A percentile compares a stretch with the other conserved stretches of the same genome.
phyloP scores from a whole-genome alignment of 208 protist genomes.

The Leptomonas pyrrhocoris region DNA sequence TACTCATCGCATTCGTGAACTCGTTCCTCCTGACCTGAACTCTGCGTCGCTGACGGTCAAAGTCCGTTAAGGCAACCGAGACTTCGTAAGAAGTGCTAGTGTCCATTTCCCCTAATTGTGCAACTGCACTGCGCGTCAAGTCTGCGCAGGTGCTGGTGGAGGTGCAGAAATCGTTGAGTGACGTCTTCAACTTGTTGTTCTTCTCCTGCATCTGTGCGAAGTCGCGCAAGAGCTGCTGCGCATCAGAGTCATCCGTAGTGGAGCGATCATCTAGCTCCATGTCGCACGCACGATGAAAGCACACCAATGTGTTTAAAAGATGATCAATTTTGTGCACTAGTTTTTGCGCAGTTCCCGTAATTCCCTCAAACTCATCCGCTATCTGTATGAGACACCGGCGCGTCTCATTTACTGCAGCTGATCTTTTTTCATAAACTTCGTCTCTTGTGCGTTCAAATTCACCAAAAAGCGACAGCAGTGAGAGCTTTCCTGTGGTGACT shows the following conservation, averaged over 20 bases:
- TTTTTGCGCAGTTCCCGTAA: constrained; percentile 30
- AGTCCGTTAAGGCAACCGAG: constrained; percentile 39
- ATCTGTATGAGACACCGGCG: constrained; percentile 49
- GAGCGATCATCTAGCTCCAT: constrained; percentile 38
- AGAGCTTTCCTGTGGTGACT: constrained; percentile 49
- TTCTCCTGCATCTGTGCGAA: constrained; percentile 37
- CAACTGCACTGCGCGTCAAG: constrained; percentile 37
- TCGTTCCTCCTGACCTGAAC: constrained; percentile 48
- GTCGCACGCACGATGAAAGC: constrained; percentile 65
- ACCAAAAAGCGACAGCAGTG: constrained; percentile 55
- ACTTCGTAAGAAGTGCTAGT: constrained; percentile 40
- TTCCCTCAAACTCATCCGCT: constrained; percentile 44
- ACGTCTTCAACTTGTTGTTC: constrained; percentile 33
- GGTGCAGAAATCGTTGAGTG: constrained; percentile 35
- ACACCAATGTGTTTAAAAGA: constrained; percentile 38
- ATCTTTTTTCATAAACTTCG: constrained; percentile 50
- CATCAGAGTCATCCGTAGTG: constrained; percentile 14
- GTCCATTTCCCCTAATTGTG: constrained; percentile 44
- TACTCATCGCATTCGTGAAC: constrained; percentile 9
- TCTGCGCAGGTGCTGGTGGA: constrained; percentile 34
- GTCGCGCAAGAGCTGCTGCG: constrained; percentile 18
- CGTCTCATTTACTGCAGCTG: constrained; percentile 41
- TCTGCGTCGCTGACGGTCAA: constrained; percentile 52
- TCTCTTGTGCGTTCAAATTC: constrained; percentile 65
- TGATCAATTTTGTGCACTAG: constrained; percentile 37